phyloP scores from a whole-genome alignment of 2,329 filamentous ascomycete genomes.

The Paraconiothyrium sp. region DNA sequence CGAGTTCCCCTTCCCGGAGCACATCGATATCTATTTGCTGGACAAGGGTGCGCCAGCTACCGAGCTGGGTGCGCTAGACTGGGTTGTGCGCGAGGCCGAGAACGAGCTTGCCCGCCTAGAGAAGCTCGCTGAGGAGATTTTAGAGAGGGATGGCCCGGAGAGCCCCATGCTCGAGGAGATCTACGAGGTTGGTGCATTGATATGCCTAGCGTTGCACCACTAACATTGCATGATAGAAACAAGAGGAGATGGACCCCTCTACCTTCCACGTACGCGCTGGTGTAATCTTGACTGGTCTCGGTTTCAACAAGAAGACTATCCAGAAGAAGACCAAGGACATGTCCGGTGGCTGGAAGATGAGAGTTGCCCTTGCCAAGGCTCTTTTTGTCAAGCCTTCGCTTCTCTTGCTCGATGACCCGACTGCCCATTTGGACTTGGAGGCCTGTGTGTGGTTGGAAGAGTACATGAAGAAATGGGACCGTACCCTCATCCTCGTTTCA shows the following conservation, averaged over 20 bases:
- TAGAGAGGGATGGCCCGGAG: constrained; percentile 93
- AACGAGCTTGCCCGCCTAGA: constrained; percentile 91
- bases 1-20: constrained; percentile 95
- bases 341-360: constrained; percentile 99
- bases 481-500: constrained; percentile 93
- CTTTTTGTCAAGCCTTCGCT: constrained; percentile 98
- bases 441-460: constrained; percentile 99
- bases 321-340: constrained; percentile 99
- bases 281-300: constrained; percentile 96
- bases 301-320: constrained; percentile 98
- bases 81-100: constrained; percentile 95
- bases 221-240: constrained; percentile 69
- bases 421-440: constrained; percentile 98
- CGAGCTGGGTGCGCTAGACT: constrained; percentile 91
- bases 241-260: constrained; percentile 98
- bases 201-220: constrained; percentile 17
- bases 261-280: constrained; percentile 96
- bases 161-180: constrained; percentile 89
- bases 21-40: constrained; percentile 97
- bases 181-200: constrained; percentile 78
- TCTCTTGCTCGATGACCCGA: constrained; percentile 95
- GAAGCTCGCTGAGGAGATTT: constrained; percentile 84
- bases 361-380: constrained; percentile 95
- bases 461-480: constrained; percentile 99
- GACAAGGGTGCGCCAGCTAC: constrained; percentile 94